These are phyloP conservation scores for Macrolepiota dolichaula DNA, from an alignment of 768 basidiomycete genomes.

Conservation along the genomic window DNA sequence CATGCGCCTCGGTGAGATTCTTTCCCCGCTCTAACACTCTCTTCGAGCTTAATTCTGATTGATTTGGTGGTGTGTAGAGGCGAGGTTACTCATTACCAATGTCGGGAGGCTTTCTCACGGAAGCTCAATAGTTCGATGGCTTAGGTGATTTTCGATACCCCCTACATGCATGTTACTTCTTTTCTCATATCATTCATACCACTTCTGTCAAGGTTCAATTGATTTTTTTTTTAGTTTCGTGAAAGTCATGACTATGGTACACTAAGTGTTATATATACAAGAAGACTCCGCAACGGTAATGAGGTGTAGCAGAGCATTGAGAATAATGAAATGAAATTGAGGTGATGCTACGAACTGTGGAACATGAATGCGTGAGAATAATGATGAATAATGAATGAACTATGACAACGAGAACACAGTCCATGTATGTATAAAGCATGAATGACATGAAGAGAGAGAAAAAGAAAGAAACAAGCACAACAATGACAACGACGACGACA, in stretches of 20 bases:
- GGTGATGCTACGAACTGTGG: background rate
- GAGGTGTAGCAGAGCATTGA: background rate
- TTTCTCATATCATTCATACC: background rate
- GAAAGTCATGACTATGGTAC: background rate
- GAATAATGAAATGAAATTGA: background rate
- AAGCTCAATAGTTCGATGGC: slow-evolving; percentile 40
- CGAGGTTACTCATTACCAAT: slow-evolving; percentile 96
- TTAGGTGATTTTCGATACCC: background rate
- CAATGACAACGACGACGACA: background rate
- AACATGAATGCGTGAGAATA: background rate
- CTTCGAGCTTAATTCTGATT: background rate
- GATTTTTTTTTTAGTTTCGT: background rate
- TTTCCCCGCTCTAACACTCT: no score
- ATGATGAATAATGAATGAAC: background rate
- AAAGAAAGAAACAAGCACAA: background rate
- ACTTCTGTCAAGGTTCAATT: background rate
- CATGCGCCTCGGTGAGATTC: slow-evolving; percentile 72
- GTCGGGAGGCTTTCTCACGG: slow-evolving; percentile 77
- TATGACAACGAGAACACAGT: background rate
- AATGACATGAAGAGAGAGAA: background rate
- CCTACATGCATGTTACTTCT: background rate
- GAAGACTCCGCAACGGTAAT: background rate
- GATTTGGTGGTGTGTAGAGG: slow-evolving; percentile 57
- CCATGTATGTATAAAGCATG: background rate
- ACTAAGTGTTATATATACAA: background rate